Evolutionary conservation across 805 yeast species (phyloP).

Genomic region (Grigorovia transvaalensis): DNA sequence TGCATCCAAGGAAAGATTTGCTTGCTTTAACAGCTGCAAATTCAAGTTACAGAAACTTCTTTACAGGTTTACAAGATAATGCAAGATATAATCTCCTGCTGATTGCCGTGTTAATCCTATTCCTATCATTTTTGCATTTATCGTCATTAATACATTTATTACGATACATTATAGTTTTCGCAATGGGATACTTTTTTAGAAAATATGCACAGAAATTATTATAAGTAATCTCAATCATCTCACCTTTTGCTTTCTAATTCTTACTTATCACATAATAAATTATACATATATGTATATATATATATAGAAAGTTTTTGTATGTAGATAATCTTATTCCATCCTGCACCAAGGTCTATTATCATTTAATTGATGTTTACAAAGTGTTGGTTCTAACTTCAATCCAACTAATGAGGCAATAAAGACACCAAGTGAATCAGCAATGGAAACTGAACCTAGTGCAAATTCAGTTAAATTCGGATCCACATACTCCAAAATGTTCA

Average conservation of each 20-base stretch:
- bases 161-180: neutral
- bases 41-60: neutral
- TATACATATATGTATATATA: neutral
- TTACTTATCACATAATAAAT: neutral
- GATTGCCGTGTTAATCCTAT: neutral
- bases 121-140: neutral
- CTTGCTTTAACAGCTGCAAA: neutral
- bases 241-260: too few species aligned
- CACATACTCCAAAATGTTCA: slow-evolving; percentile 56
- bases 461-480: slow-evolving; percentile 52
- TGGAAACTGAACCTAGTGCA: slow-evolving; percentile 72
- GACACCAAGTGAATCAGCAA: slow-evolving; percentile 78
- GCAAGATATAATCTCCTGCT: neutral
- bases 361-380: slow-evolving; percentile 62
- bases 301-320: neutral
- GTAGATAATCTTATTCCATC: slow-evolving; percentile 21
- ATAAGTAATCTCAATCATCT: too few species aligned
- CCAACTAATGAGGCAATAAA: slow-evolving; percentile 72
- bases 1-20: neutral
- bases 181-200: neutral
- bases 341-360: slow-evolving; percentile 77
- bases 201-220: neutral
- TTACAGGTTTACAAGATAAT: neutral
- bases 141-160: neutral
- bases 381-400: slow-evolving; percentile 57